These are phyloP conservation scores for Trypethelium eluteriae DNA, from an alignment of 495 filamentous ascomycete species.

Conservation along the genomic window DNA sequence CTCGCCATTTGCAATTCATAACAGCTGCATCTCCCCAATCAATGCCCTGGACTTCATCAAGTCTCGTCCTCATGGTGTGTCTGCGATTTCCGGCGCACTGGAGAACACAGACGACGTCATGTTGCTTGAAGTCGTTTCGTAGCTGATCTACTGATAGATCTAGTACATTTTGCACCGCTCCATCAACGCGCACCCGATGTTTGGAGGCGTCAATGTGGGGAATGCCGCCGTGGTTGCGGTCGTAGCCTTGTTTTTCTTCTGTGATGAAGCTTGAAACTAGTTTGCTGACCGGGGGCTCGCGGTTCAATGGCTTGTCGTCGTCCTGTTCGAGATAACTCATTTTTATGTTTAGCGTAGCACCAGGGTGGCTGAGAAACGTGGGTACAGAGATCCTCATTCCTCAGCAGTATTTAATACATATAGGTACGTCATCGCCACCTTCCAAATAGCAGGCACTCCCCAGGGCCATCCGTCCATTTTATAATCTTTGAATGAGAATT, in stretches of 20 bases:
- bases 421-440: background rate
- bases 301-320: slow-evolving; percentile 22
- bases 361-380: background rate
- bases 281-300: slow-evolving; percentile 23
- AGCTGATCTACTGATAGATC: slow-evolving; percentile 38
- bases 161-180: slow-evolving; percentile 32
- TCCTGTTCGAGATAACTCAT: background rate
- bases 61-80: slow-evolving; percentile 55
- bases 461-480: too few relatives aligned
- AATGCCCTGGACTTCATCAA: slow-evolving; percentile 55
- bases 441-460: too few relatives aligned
- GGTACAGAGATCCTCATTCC: too few relatives aligned
- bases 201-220: slow-evolving; percentile 38
- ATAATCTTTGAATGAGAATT: too few relatives aligned
- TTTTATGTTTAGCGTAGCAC: background rate
- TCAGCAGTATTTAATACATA: too few relatives aligned
- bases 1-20: slow-evolving; percentile 55
- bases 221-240: slow-evolving; percentile 45
- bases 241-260: slow-evolving; percentile 33
- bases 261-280: slow-evolving; percentile 38
- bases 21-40: slow-evolving; percentile 58
- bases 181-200: slow-evolving; percentile 42
- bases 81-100: slow-evolving; percentile 60
- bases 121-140: slow-evolving; percentile 42
- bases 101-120: slow-evolving; percentile 48